Percentiles rank a stretch among this genome's conserved stretches.
Conservation (phyloP, 2,329 filamentous ascomycete species). For the Pseudogymnoascus sp. region DNA sequence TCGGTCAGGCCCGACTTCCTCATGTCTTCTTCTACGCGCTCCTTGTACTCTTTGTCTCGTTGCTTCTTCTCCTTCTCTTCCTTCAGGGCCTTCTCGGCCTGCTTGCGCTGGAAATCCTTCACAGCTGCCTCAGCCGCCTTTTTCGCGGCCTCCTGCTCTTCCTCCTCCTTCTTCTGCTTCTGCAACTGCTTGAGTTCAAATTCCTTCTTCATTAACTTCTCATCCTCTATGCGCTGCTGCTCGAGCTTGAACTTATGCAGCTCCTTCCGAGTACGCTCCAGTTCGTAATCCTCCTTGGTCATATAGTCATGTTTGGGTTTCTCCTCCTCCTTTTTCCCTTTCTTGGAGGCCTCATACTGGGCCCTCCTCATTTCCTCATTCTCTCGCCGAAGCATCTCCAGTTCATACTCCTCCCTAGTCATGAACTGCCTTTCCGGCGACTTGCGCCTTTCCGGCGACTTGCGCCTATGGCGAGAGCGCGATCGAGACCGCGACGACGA, state of each 20-base stretch:
- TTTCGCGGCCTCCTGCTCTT: slow-evolving; percentile 43
- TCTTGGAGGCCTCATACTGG: slow-evolving; percentile 36
- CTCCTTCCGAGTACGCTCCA: slow-evolving; percentile 36
- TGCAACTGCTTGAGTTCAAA: slow-evolving; percentile 43
- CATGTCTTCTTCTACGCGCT: slow-evolving; percentile 50
- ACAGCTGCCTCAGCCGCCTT: slow-evolving; percentile 45
- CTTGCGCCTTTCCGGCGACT: neutral
- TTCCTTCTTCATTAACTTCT: slow-evolving; percentile 46
- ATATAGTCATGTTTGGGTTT: slow-evolving; percentile 23
- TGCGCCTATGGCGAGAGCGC: slow-evolving; percentile 25
- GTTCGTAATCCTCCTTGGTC: slow-evolving; percentile 40
- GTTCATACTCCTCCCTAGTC: slow-evolving; percentile 37
- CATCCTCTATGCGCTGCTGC: slow-evolving; percentile 39
- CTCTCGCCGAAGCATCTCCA: slow-evolving; percentile 30
- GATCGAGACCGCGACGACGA: slow-evolving; percentile 27
- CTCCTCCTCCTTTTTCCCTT: slow-evolving; percentile 25
- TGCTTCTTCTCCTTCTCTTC: slow-evolving; percentile 32
- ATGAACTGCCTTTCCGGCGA: slow-evolving; percentile 22
- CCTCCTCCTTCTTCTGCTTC: slow-evolving; percentile 38
- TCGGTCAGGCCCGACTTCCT: slow-evolving; percentile 52
- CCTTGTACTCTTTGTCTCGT: slow-evolving; percentile 32
- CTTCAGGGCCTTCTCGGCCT: slow-evolving; percentile 28
- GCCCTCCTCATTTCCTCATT: slow-evolving; percentile 31
- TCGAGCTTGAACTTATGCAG: slow-evolving; percentile 41
- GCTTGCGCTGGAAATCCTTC: slow-evolving; percentile 40